phyloP scores from a whole-genome alignment of 2,329 filamentous ascomycete genomes.

The Colletotrichum coccodes region DNA sequence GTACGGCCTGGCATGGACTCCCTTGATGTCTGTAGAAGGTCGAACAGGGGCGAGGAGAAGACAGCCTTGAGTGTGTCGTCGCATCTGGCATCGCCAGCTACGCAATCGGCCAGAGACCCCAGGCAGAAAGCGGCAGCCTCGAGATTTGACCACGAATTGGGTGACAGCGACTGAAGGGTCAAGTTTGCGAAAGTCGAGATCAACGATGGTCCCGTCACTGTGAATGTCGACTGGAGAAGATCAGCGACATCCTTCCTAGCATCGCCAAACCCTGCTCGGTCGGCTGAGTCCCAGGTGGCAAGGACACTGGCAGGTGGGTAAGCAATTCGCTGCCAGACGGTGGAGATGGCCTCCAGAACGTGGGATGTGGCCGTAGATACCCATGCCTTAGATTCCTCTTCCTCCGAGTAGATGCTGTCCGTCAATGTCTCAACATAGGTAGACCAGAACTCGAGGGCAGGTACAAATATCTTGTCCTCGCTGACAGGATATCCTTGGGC shows the following conservation, averaged over 20 bases:
- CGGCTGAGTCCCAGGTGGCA: conserved; percentile 75
- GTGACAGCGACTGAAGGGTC: conserved; percentile 60
- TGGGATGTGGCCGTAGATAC: conserved; percentile 66
- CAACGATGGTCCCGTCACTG: conserved; percentile 65
- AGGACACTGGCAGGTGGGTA: conserved; percentile 70
- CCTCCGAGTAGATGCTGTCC: conserved; percentile 65
- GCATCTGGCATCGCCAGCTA: conserved; percentile 65
- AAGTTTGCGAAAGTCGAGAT: conserved; percentile 67
- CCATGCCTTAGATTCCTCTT: conserved; percentile 61
- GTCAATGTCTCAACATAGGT: conserved; percentile 77
- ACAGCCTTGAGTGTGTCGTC: conserved; percentile 70
- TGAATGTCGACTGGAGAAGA: conserved; percentile 77
- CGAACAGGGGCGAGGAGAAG: conserved; percentile 69
- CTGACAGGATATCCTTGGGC: conserved; percentile 74
- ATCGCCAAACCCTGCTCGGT: conserved; percentile 74
- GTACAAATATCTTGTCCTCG: conserved; percentile 80
- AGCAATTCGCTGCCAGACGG: conserved; percentile 75
- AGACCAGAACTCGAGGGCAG: conserved; percentile 84
- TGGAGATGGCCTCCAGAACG: conserved; percentile 72
- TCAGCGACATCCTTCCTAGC: conserved; percentile 84
- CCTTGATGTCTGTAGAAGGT: conserved; percentile 61
- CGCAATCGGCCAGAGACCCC: conserved; percentile 73
- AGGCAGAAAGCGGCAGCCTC: conserved; percentile 73
- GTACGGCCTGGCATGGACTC: conserved; percentile 68
- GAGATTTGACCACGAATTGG: conserved; percentile 65